Base-by-base conservation (phyloP, 2,329 filamentous ascomycete genomes). In the Alternaria sp. region DNA sequence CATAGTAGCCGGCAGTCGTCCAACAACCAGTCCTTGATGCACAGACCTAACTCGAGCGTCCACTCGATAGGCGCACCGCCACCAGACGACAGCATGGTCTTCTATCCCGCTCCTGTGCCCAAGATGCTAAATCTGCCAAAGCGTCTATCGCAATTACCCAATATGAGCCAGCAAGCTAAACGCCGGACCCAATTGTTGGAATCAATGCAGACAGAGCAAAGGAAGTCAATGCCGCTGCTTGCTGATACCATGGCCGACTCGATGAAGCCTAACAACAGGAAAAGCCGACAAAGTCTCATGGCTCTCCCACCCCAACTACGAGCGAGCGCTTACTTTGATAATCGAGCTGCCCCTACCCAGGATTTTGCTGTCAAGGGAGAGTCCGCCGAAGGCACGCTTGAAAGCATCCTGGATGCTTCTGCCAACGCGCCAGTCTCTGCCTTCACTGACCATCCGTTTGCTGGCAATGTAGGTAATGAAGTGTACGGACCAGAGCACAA, bases 61-160 rank as follows among this genome's bases (percentile, higher is more conserved):
- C 65, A 65, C 4, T 60, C 64, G 0, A 62, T 67, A 26, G 72
- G 62, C 11, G 66, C 64, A 5, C 86, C 86, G 2, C 81, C 84
- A 26, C 89, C 89, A 1, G 89, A 87, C 4, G 87, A 94, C 65
- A 83, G 88, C 67, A 97, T 98, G 91, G 87, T 97, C 9, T 98
- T 90, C 78, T 99, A 99, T 75, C 95, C 95, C 13, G 95, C 95
- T 3, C 93, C 92, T 1, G 95, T 99, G 3, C 95, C 95, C 3
- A 89, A 90, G 62, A 93, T 96, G 88, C 84, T 99, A 56, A 98
- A 97, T 69, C 81, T 99, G 11, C 95, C 95, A 0, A 92, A 93
- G 42, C 91, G 92, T 69, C 80, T 98, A 50, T 96, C 93, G 1
- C 91, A 89, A 69, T 84, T 88, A 51, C 87, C 90, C 8, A 85